phyloP scores from a whole-genome alignment of 139 green algal species.

The Chlorella sp. region DNA sequence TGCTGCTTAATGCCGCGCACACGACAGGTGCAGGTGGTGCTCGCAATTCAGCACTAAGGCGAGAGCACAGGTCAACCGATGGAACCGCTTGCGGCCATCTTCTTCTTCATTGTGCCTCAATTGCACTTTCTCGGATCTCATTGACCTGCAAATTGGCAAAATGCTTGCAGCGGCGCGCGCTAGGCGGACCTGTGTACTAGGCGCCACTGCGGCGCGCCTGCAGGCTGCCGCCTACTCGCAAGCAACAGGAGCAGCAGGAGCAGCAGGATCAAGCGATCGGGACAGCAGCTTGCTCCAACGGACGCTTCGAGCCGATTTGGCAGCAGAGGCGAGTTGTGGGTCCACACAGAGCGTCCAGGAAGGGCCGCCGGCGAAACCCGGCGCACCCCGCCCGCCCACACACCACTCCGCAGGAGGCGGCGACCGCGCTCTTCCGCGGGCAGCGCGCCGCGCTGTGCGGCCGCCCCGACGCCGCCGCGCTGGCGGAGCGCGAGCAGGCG shows the following conservation, averaged over 20 bases:
- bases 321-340: constrained; percentile 11
- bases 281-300: constrained; percentile 22
- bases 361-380: no score
- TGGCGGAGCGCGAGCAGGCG: constrained; percentile 16
- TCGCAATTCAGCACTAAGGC: no score
- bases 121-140: neutral
- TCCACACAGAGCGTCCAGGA: no score
- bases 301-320: constrained; percentile 10
- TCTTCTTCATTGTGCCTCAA: constrained; percentile 7
- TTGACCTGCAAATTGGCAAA: neutral
- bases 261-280: neutral
- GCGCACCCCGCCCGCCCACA: neutral
- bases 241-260: neutral
- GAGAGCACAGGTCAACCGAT: no score
- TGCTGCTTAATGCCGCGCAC: no score
- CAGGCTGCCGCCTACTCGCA: neutral
- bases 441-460: constrained; percentile 9
- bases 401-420: constrained; percentile 5
- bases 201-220: neutral
- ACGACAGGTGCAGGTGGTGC: no score
- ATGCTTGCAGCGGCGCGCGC: neutral
- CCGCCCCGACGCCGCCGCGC: constrained; percentile 9
- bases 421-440: constrained; percentile 7
- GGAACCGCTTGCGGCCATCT: no score
- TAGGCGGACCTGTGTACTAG: neutral